Percentiles rank a stretch among this genome's conserved stretches.
Conservation (phyloP, 1,284 basidiomycete genomes). For the Rhodotorula glutinis region DNA sequence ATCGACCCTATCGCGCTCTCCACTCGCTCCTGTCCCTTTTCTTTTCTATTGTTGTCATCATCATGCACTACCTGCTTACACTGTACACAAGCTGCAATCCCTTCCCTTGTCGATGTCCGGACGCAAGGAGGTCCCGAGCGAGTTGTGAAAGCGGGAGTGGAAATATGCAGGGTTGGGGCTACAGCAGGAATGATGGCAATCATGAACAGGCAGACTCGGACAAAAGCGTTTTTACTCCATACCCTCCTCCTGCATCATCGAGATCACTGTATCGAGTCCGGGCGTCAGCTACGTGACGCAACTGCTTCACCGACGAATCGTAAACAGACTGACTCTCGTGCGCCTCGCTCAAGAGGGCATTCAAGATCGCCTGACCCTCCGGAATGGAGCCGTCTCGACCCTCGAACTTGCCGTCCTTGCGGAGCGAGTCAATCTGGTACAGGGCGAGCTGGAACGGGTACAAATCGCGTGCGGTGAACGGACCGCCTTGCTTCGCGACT, state of each 20-base stretch:
- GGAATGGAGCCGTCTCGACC: conserved; percentile 74
- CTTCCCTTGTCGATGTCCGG: too few species aligned
- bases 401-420: conserved; percentile 88
- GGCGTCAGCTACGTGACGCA: not conserved
- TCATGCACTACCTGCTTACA: too few species aligned
- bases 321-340: conserved; percentile 77
- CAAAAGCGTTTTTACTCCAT: not conserved
- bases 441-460: conserved; percentile 61
- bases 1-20: not conserved
- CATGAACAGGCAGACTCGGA: too few species aligned
- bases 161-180: too few species aligned
- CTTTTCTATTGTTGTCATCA: not conserved
- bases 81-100: too few species aligned
- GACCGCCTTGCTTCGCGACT: conserved; percentile 93
- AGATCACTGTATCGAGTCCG: conserved; percentile 1
- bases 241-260: conserved; percentile 16
- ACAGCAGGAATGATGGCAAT: too few species aligned
- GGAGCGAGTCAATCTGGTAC: conserved; percentile 81
- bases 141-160: too few species aligned
- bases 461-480: conserved; percentile 89
- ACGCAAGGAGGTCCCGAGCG: too few species aligned
- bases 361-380: conserved; percentile 85
- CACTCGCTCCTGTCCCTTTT: not conserved
- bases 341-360: conserved; percentile 93
- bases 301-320: too few species aligned